These are phyloP conservation scores for Heliamphora exappendiculata DNA, from an alignment of 148 eudicot species.

Conservation along the genomic window DNA sequence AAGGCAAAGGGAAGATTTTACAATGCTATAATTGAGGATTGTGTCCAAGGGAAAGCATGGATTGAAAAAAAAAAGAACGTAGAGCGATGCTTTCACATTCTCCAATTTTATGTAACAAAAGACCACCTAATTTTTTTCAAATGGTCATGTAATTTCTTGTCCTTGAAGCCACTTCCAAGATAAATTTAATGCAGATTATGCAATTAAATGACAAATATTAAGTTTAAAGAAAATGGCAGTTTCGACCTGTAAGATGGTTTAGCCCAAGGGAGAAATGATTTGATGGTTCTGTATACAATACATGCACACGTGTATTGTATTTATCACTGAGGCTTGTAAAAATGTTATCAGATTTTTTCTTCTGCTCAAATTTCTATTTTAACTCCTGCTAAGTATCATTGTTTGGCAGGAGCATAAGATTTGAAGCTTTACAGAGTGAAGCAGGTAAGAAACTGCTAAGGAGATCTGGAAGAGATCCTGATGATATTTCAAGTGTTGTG, in stretches of 20 bases:
- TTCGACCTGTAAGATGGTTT: neutral
- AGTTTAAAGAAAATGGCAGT: neutral
- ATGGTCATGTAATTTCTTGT: too few species aligned
- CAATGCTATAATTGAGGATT: too few species aligned
- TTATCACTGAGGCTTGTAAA: neutral
- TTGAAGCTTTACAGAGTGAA: conserved; percentile 92
- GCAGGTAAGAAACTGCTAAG: conserved; percentile 65
- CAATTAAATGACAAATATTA: too few species aligned
- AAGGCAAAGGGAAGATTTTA: too few species aligned
- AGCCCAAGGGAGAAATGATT: neutral
- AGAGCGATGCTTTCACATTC: too few species aligned
- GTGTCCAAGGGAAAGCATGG: too few species aligned
- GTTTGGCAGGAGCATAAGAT: conserved; percentile 63
- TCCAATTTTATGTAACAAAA: too few species aligned
- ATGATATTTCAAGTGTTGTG: conserved; percentile 97
- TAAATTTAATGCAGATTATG: too few species aligned
- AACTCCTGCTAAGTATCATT: neutral
- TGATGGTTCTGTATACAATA: neutral
- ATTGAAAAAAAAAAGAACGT: too few species aligned
- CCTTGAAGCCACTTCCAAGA: too few species aligned
- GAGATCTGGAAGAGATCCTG: conserved; percentile 95
- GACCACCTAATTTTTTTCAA: too few species aligned
- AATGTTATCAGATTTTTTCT: neutral
- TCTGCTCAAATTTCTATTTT: neutral
- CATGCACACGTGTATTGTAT: neutral